Conservation (phyloP, 2,329 filamentous ascomycete species). For the Pseudogymnoascus pannorum region DNA sequence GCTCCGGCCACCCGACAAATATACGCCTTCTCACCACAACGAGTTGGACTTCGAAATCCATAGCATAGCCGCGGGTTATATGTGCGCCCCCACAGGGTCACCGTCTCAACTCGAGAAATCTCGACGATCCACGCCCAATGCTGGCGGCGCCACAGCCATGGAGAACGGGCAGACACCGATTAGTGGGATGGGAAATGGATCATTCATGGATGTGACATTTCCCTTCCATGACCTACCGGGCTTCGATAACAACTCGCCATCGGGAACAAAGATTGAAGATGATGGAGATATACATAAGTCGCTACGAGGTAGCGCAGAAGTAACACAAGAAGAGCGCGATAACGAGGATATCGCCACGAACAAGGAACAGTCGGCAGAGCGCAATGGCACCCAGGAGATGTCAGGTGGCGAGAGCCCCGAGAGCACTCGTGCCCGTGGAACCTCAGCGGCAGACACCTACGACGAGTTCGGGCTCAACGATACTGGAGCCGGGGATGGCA, state of each 20-base stretch:
- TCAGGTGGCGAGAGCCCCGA: conserved; percentile 29
- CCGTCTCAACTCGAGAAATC: not conserved
- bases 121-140: not conserved
- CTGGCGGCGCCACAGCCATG: not conserved
- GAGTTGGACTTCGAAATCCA: not conserved
- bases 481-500: conserved; percentile 41
- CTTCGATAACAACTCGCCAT: not conserved
- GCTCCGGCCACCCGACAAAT: not conserved
- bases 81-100: not conserved
- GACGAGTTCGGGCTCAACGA: conserved; percentile 53
- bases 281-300: not conserved
- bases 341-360: not conserved
- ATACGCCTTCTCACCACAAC: not conserved
- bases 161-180: not conserved
- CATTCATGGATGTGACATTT: not conserved
- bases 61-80: not conserved
- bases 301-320: not conserved
- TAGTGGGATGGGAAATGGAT: not conserved
- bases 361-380: not conserved
- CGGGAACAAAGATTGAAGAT: not conserved
- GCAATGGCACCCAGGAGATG: conserved; percentile 22
- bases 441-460: conserved; percentile 21
- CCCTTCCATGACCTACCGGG: not conserved
- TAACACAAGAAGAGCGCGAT: not conserved
- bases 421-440: conserved; percentile 23